Conservation (phyloP, 805 yeast species). For the Wickerhamiella allomyrinae region DNA sequence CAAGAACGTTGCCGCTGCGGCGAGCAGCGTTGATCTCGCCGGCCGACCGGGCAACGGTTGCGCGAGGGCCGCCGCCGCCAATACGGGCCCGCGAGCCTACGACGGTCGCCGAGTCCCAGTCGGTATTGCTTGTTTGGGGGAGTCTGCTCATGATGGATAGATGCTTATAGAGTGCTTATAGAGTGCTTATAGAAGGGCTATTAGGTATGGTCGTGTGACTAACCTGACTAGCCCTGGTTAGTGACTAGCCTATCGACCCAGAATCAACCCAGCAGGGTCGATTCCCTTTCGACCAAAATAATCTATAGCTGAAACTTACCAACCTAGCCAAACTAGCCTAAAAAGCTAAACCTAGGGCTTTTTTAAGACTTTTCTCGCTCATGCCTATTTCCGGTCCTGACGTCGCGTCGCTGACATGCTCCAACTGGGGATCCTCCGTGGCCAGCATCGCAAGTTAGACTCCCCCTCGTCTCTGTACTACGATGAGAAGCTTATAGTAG, state of each 20-base stretch:
- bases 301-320: too few relatives aligned
- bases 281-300: too few relatives aligned
- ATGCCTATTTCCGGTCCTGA: too few relatives aligned
- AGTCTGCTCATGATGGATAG: constrained; percentile 14
- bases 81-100: constrained; percentile 82
- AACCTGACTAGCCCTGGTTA: too few relatives aligned
- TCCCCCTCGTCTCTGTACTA: background rate
- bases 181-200: too few relatives aligned
- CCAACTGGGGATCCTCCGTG: constrained; percentile 1
- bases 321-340: too few relatives aligned
- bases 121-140: constrained; percentile 26
- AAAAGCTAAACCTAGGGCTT: too few relatives aligned
- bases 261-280: too few relatives aligned
- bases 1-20: constrained; percentile 75
- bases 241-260: too few relatives aligned
- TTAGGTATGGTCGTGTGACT: too few relatives aligned
- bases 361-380: too few relatives aligned
- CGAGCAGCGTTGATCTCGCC: constrained; percentile 84
- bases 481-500: background rate
- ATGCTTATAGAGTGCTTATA: background rate
- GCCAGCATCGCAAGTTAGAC: background rate
- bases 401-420: constrained; percentile 1
- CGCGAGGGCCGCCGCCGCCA: constrained; percentile 74
- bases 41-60: constrained; percentile 63
- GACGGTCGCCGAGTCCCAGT: constrained; percentile 85